Evolutionary conservation across 2,329 filamentous ascomycete species (phyloP), one percentile per base, ranked within the genome.

Genomic region (Neonectria coccinea): DNA sequence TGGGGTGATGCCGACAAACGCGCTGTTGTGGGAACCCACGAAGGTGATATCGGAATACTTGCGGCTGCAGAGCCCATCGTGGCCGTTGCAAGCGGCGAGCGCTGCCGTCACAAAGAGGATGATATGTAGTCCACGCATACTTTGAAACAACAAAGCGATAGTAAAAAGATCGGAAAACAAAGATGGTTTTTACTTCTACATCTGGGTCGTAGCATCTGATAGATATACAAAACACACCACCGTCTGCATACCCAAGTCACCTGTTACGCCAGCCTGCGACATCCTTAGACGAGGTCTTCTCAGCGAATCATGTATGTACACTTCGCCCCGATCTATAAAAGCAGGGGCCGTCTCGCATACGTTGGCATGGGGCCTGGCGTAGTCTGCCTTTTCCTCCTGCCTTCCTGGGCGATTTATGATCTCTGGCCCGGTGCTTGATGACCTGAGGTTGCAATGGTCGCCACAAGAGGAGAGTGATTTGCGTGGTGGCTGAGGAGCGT

Each of bases 11-110:
- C 89, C 88, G 44, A 89, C 84, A 72, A 92, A 92, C 41, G 88
- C 84, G 14, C 85, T 86, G 78, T 92, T 85, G 78, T 92, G 90
- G 7, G 89, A 83, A 25, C 89, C 90, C 18, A 89, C 78, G 63
- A 86, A 85, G n/a, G 85, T 85, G 58, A 91, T 76, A 41, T 89
- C 83, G 66, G 87, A 86, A 78, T 90, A 91, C 45, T 75, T 78
- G 42, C 85, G 84, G 52, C 76, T 74, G 77, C 89, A 91, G 59
- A 88, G 85, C 42, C 82, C 82, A 1, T 83, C 71, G 57, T 83
- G 80, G 65, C 88, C 88, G 73, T 91, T 91, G 79, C 89, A 91
- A 39, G 65, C 75, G 20, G 72, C 74, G 29, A 73, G 56, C 14
- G 62, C 70, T 29, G 56, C 64, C 14, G 57, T 58, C 8, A 66